phyloP scores from a whole-genome alignment of 2,329 filamentous ascomycete species.

The Sporothrix brunneoviolacea region DNA sequence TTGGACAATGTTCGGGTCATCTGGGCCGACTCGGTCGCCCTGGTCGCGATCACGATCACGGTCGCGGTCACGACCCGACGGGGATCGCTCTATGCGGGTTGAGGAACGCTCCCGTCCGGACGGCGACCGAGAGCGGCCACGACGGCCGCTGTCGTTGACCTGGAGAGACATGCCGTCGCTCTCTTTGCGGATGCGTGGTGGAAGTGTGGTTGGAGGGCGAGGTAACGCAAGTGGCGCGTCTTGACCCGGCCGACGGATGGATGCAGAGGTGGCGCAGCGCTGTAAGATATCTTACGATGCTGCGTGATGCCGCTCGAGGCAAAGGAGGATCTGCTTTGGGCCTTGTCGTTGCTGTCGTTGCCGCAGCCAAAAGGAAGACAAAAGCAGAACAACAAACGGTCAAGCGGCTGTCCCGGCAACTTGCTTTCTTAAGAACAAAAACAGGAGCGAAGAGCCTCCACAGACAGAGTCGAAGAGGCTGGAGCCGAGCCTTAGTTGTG shows the following conservation, averaged over 20 bases:
- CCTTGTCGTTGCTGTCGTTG: no score
- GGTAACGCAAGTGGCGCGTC: constrained; percentile 5
- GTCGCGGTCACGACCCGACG: constrained; percentile 18
- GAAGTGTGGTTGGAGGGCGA: background rate
- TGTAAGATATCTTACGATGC: background rate
- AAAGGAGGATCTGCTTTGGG: no score
- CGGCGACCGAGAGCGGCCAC: constrained; percentile 42
- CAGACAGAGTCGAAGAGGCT: no score
- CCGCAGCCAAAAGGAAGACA: background rate
- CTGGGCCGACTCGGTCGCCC: background rate
- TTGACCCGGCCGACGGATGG: background rate
- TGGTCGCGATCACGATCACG: constrained; percentile 29
- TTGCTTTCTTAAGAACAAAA: background rate
- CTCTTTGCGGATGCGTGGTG: background rate
- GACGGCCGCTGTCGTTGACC: constrained; percentile 38
- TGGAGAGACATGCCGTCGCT: constrained; percentile 43
- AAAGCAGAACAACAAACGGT: background rate
- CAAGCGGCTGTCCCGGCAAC: no score
- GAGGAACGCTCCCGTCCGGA: constrained; percentile 30
- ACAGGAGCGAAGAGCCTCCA: background rate
- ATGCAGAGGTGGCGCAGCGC: background rate
- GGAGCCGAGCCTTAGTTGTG: constrained; percentile 3
- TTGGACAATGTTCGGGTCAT: constrained; percentile 28
- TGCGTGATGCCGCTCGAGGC: no score
- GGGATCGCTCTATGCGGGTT: constrained; percentile 14